Conservation (phyloP, 148 eudicot species). For the Silene conica region DNA sequence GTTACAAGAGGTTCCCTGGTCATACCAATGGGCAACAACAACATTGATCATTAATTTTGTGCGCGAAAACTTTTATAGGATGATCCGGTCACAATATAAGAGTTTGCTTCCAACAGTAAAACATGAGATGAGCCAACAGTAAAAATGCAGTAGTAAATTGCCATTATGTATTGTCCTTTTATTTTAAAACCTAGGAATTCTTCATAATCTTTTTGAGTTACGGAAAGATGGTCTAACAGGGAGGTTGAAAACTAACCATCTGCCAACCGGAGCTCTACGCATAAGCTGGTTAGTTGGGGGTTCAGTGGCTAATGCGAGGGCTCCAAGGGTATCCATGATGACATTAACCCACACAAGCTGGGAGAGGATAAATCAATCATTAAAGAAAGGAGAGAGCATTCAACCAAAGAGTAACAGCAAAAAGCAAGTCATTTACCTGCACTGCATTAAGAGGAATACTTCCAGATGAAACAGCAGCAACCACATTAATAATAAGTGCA, state of each 20-base stretch:
- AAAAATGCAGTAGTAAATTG: no score
- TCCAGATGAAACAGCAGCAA: constrained; percentile 81
- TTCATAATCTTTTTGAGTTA: no score
- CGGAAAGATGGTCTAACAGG: background rate
- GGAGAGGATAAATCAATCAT: constrained; percentile 7
- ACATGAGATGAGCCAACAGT: no score
- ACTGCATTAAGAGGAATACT: constrained; percentile 82
- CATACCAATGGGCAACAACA: constrained; percentile 8
- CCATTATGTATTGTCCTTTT: no score
- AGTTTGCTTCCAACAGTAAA: no score
- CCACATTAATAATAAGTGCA: constrained; percentile 83
- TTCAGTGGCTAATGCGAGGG: constrained; percentile 91
- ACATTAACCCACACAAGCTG: constrained; percentile 98
- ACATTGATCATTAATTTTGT: background rate
- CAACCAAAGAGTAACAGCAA: background rate
- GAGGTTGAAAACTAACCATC: constrained; percentile 39
- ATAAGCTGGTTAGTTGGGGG: constrained; percentile 92
- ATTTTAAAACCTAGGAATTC: no score
- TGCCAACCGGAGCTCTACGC: constrained; percentile 86
- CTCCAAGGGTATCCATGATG: constrained; percentile 97
- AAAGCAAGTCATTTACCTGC: constrained; percentile 44
- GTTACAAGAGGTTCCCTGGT: constrained; percentile 94
- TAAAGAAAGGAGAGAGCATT: background rate
- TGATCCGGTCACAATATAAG: no score
- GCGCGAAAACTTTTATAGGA: background rate